Evolutionary conservation across 805 yeast genomes (phyloP).

Genomic region (Deakozyma indianensis): DNA sequence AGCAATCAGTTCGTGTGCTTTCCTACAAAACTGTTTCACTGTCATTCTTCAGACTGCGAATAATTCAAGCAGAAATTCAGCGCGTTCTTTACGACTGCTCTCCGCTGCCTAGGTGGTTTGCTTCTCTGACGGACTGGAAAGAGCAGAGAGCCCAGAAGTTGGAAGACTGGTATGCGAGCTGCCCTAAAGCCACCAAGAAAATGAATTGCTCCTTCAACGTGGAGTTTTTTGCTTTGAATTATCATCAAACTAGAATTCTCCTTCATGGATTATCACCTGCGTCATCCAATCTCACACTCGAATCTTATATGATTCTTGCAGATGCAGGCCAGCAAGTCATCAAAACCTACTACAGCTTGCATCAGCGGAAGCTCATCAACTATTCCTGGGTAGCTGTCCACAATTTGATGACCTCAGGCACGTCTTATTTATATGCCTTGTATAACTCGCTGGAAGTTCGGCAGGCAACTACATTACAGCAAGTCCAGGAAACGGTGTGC

Average conservation of each 20-base stretch:
- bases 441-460: slow-evolving; percentile 52
- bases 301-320: slow-evolving; percentile 42
- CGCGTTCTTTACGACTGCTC: slow-evolving; percentile 55
- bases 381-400: slow-evolving; percentile 92
- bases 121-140: slow-evolving; percentile 49
- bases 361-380: slow-evolving; percentile 44
- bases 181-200: slow-evolving; percentile 40
- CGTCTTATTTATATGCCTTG: slow-evolving; percentile 64
- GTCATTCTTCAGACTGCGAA: slow-evolving; percentile 54
- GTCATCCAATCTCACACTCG: slow-evolving; percentile 35
- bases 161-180: slow-evolving; percentile 44
- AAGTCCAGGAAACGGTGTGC: slow-evolving; percentile 32
- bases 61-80: slow-evolving; percentile 66
- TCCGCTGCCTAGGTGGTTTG: slow-evolving; percentile 53
- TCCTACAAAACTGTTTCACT: slow-evolving; percentile 57
- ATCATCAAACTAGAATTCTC: slow-evolving; percentile 57
- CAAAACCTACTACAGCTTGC: slow-evolving; percentile 43
- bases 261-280: slow-evolving; percentile 70
- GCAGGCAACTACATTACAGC: slow-evolving; percentile 29
- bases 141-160: slow-evolving; percentile 33
- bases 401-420: slow-evolving; percentile 78
- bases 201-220: slow-evolving; percentile 66
- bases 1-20: slow-evolving; percentile 22
- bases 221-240: slow-evolving; percentile 60
- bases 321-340: slow-evolving; percentile 57